Evolutionary conservation across 257 asterid species (phyloP).

Genomic region (Euphrasia confusa): DNA sequence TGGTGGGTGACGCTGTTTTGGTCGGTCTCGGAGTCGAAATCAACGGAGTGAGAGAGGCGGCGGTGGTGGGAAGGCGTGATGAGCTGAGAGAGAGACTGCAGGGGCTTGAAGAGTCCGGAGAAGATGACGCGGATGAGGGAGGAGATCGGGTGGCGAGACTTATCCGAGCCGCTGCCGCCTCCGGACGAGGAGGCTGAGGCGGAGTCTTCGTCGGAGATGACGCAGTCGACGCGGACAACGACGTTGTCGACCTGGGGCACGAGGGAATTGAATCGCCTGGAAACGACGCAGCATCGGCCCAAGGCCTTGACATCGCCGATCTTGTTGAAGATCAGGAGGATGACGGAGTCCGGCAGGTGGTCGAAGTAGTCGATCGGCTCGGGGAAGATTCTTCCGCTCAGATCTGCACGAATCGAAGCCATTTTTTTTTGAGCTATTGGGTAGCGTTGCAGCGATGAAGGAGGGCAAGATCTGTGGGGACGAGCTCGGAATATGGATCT

Average conservation of each 20-base stretch:
- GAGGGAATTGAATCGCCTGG: conserved; percentile 58
- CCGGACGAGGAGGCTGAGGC: conserved; percentile 41
- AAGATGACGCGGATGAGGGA: conserved; percentile 56
- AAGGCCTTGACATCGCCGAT: conserved; percentile 86
- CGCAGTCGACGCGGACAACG: conserved; percentile 91
- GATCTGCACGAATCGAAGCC: conserved; percentile 54
- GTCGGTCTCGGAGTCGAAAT: conserved; percentile 31
- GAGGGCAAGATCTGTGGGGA: no score
- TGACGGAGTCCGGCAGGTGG: conserved; percentile 59
- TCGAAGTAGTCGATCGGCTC: conserved; percentile 74
- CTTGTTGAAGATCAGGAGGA: conserved; percentile 70
- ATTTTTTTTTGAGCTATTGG: conserved; percentile 11
- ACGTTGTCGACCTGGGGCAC: conserved; percentile 82
- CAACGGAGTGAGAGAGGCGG: conserved; percentile 32
- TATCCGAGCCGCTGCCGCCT: conserved; percentile 44
- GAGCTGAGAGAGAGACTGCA: conserved; percentile 64
- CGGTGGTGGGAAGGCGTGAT: conserved; percentile 38
- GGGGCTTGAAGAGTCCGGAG: conserved; percentile 59
- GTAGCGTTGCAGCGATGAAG: no score
- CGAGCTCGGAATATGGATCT: no score
- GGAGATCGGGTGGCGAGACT: conserved; percentile 57
- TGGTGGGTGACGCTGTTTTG: conserved; percentile 54
- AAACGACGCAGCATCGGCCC: conserved; percentile 82
- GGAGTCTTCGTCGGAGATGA: conserved; percentile 77
- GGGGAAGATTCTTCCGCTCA: conserved; percentile 37